Evolutionary conservation across 495 filamentous ascomycete species (phyloP).

Genomic region (Podospora pseudoanserina): DNA sequence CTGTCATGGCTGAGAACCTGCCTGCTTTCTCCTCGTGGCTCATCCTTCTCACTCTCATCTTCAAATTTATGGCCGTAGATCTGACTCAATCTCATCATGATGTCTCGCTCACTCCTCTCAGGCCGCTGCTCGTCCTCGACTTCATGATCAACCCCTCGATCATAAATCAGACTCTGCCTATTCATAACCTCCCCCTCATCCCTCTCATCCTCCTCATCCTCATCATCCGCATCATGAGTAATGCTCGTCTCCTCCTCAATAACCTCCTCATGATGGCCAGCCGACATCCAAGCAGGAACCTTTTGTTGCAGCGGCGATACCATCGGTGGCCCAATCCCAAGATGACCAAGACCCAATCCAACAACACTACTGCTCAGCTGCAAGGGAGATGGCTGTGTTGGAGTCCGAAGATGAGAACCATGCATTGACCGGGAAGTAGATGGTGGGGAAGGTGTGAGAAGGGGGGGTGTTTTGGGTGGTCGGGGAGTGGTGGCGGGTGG

Average conservation of each 20-base stretch:
- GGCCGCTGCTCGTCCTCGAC: too few species aligned
- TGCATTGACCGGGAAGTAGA: not conserved
- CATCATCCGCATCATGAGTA: constrained; percentile 15
- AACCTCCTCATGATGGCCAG: not conserved
- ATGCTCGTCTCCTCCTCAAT: not conserved
- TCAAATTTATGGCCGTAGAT: too few species aligned
- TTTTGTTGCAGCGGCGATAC: not conserved
- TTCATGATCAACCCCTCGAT: not conserved
- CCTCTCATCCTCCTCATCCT: constrained; percentile 11
- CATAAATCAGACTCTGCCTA: not conserved
- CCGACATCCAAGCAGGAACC: not conserved
- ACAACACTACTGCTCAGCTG: constrained; percentile 1
- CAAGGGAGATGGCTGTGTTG: not conserved
- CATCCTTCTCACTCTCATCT: not conserved
- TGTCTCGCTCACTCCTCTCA: too few species aligned
- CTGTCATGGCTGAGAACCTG: too few species aligned
- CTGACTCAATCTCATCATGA: too few species aligned
- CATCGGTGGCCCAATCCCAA: not conserved
- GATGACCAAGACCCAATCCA: constrained; percentile 1
- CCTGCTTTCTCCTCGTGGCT: not conserved
- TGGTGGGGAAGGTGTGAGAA: not conserved
- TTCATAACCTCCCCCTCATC: constrained; percentile 1
- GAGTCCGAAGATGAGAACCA: not conserved
- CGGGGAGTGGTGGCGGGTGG: not conserved
- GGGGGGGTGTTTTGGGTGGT: not conserved